Conservation (phyloP, 345 rosid species). For the Eutrema yunnanense region DNA sequence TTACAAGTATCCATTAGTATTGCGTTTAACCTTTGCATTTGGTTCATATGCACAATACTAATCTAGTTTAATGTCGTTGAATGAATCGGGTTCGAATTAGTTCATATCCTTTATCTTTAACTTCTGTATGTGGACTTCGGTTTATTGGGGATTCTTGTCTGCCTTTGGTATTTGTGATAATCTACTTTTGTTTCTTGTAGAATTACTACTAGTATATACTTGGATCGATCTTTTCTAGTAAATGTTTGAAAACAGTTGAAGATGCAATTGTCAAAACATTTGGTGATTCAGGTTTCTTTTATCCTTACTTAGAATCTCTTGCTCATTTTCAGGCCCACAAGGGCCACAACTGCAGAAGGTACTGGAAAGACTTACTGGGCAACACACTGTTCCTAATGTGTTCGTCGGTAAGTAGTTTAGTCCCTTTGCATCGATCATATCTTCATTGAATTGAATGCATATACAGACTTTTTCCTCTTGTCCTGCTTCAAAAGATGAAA, state of each 20-base stretch:
- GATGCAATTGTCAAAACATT: not conserved
- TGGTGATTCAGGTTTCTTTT: not conserved
- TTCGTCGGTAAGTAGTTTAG: constrained; percentile 57
- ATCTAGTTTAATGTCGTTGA: not conserved
- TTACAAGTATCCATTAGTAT: not conserved
- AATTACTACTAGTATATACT: not conserved
- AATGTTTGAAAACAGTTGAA: not conserved
- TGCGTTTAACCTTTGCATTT: not conserved
- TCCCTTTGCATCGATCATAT: not conserved
- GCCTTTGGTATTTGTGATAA: not conserved
- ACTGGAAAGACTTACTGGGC: constrained; percentile 84
- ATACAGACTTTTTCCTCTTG: not conserved
- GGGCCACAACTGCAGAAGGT: constrained; percentile 85
- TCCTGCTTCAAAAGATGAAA: not conserved
- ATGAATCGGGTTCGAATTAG: not conserved
- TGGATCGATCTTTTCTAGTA: not conserved
- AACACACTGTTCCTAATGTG: constrained; percentile 91
- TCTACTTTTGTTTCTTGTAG: not conserved
- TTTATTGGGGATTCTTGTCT: not conserved
- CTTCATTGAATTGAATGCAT: not conserved
- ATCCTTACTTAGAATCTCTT: not conserved
- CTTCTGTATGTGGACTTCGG: not conserved
- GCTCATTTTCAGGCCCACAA: constrained; percentile 59
- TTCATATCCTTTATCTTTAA: not conserved
- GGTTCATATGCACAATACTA: not conserved